Base-by-base conservation (phyloP, 441 rosid genomes). In the Aleurites moluccanus region DNA sequence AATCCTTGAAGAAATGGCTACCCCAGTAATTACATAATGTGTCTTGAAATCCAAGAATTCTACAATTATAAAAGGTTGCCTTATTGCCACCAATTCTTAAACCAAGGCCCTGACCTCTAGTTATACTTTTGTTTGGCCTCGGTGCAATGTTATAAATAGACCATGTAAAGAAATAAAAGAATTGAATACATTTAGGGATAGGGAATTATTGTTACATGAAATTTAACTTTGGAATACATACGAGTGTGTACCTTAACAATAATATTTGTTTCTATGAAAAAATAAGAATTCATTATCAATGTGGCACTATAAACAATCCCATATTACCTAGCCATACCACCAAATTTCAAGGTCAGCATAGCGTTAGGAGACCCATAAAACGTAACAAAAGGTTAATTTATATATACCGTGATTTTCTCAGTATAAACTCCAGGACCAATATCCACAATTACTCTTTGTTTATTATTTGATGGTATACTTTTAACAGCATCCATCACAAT, bases 61-160 rank as follows among this genome's bases (percentile, higher is more conserved):
- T 27, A 27, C 28, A 27, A 27, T 27, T 27, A 27, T 27, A 27
- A 27, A 27, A 27, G 28, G 28, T 27, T 27, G 28, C 28, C 28
- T 27, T 27, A 27, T 27, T 27, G 2, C 28, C 28, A 27, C 2
- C 28, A 2, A 27, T 27, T 27, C 28, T 27, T 27, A 27, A 27
- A 27, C 1, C 28, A 27, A 86, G 77, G 0, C 95, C 98, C 64
- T 91, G 95, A 33, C 79, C 92, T 63, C 93, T 91, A n/a, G n/a
- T n/a, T 6, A 0, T 63, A 57, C 50, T 77, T 40, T 85, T 88
- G 44, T 79, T 81, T 3, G 94, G 97, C 80, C 30, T 77, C 0
- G 95, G 93, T 5, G 93, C 72, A 38, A 86, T 64, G 73, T 92
- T 91, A 96, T 92, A 73, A 45, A 42, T 15, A 15, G 53, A 65